Evolutionary conservation across 2,329 filamentous ascomycete species (phyloP).

Genomic region (Pestalotiopsis sp.): DNA sequence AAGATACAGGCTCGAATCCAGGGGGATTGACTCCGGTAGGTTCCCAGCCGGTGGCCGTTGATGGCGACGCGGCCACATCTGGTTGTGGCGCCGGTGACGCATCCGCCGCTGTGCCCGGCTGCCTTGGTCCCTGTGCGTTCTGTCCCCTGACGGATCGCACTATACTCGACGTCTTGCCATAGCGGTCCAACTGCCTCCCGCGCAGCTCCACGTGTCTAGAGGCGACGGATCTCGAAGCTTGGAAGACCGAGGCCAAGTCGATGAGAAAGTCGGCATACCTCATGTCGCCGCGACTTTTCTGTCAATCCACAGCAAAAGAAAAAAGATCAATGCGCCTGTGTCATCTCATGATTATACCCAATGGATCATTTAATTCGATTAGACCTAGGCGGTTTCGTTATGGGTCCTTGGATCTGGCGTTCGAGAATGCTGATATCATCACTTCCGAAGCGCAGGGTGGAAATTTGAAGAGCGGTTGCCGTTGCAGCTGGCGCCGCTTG

Average conservation of each 20-base stretch:
- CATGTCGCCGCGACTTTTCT: conserved; percentile 40
- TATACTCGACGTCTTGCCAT: conserved; percentile 49
- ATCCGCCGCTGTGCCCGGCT: background rate
- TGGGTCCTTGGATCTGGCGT: background rate
- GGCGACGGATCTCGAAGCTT: conserved; percentile 70
- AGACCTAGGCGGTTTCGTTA: background rate
- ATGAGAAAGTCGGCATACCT: conserved; percentile 66
- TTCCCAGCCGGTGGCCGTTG: background rate
- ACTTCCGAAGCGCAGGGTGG: conserved; percentile 2
- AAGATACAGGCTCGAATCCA: background rate
- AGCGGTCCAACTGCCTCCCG: conserved; percentile 54
- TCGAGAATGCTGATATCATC: conserved; percentile 10
- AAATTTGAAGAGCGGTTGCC: background rate
- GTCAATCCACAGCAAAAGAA: background rate
- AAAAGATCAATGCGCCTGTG: background rate
- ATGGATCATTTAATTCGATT: background rate
- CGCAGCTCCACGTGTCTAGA: conserved; percentile 63
- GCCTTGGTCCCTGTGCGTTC: background rate
- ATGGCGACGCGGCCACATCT: background rate
- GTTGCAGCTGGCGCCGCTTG: conserved; percentile 1
- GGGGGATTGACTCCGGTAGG: background rate
- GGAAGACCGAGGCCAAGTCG: conserved; percentile 71
- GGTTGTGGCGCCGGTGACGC: background rate
- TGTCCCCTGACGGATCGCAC: conserved; percentile 35
- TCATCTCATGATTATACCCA: conserved; percentile 6